Conservation (phyloP, 176 grass and related monocot genomes). For the Tillandsia fasciculata region DNA sequence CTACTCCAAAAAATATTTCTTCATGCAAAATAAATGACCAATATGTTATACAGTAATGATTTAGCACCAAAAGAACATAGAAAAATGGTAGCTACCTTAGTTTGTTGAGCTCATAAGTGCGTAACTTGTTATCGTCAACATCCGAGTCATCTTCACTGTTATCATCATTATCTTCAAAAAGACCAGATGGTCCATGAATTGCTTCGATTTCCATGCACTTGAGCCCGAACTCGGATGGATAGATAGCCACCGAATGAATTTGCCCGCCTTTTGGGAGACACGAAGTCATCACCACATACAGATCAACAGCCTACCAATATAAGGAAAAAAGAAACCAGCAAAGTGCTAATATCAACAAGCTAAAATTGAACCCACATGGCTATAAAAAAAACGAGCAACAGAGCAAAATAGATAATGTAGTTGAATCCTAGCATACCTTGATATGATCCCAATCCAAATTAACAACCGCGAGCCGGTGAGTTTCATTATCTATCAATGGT, state of each 20-base stretch:
- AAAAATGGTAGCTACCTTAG: constrained; percentile 39
- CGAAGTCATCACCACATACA: constrained; percentile 85
- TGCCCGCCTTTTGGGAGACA: constrained; percentile 58
- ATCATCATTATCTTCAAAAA: constrained; percentile 26
- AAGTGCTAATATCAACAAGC: not conserved
- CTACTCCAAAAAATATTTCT: too few relatives aligned
- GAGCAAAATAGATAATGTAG: not conserved
- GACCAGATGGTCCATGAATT: constrained; percentile 46
- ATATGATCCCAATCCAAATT: constrained; percentile 97
- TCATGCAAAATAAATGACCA: too few relatives aligned
- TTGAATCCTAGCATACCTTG: constrained; percentile 41
- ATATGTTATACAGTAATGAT: not conserved
- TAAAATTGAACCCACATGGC: not conserved
- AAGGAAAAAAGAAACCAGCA: not conserved
- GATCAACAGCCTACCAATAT: constrained; percentile 57
- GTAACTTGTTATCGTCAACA: constrained; percentile 58
- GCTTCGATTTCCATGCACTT: constrained; percentile 77
- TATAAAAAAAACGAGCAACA: not conserved
- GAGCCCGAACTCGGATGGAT: constrained; percentile 84
- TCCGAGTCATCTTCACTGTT: constrained; percentile 32
- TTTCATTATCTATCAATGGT: constrained; percentile 55
- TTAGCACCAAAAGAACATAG: constrained; percentile 12
- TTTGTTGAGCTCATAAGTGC: constrained; percentile 80
- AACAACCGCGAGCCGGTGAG: constrained; percentile 78
- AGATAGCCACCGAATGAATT: constrained; percentile 54